Evolutionary conservation across 129 eudicot genomes (phyloP), one percentile per base, ranked within the genome.

Genomic region (Pseudognaphalium luteoalbum): DNA sequence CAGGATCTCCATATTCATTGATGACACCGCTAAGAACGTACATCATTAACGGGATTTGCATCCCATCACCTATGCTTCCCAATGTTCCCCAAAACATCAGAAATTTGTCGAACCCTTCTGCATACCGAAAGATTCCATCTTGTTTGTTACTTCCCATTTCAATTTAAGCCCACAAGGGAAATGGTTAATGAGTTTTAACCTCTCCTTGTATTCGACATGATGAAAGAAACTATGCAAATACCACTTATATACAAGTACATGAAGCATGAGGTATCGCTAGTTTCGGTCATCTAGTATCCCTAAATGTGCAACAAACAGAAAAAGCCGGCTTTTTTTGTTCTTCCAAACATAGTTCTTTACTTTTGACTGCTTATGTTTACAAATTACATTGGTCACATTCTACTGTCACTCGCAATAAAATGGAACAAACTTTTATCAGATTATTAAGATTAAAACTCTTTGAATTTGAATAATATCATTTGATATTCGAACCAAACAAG

Each of bases 41-140:
- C 96, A 90, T 90, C 85, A 74, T 87, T 1, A 90, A 86, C 39
- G 96, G 92, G 58, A 87, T 33, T 72, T 87, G 92, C 72, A 85
- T 25, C 52, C 96, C 96, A 86, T 90, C 96, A 62, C 96, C 92
- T 15, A 90, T 82, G 83, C 96, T 85, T 29, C 96, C 96, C 47
- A 90, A 69, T n/a, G 78, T 80, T 19, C 96, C 96, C 19, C 83
- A 70, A 69, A 87, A 73, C 96, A 90, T 90, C 29, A 90, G 72
- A 71, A 90, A 34, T 81, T 82, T 87, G 83, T 90, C 92, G 59
- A 22, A 19, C 82, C 86, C 72, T 71, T 90, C 89, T 0, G 92
- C 92, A 64, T 62, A 90, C 44, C 87, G 58, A 68, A 90, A 90
- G 34, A 90, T 87, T 39, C 92, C 90, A 35, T 71, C 78, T 9